Conservation (phyloP, 1,284 basidiomycete genomes). For the Cutaneotrichosporon cyanovorans region DNA sequence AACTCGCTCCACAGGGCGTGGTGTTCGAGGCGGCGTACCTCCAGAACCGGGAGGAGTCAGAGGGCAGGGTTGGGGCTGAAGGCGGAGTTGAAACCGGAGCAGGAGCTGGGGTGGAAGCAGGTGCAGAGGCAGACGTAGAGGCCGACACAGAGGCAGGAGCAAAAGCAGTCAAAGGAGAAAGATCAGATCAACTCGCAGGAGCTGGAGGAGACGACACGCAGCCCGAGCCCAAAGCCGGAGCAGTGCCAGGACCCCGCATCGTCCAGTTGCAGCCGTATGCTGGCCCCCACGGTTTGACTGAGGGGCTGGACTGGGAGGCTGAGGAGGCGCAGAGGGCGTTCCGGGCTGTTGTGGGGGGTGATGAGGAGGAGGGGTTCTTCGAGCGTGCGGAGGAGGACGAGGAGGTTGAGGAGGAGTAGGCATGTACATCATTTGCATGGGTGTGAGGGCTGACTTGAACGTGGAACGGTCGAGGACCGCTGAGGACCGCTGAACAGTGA, state of each 20-base stretch:
- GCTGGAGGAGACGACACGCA: no score
- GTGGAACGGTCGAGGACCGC: no score
- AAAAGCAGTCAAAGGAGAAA: no score
- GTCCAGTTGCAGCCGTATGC: slow-evolving; percentile 28
- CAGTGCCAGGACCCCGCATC: neutral
- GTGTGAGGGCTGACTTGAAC: no score
- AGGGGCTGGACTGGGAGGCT: slow-evolving; percentile 41
- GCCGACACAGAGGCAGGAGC: neutral
- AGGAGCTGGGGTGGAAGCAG: neutral
- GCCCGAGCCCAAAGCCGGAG: neutral
- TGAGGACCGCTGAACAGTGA: no score
- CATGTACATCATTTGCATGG: neutral
- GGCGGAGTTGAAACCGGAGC: no score
- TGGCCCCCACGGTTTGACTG: slow-evolving; percentile 27
- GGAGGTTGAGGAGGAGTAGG: slow-evolving; percentile 44
- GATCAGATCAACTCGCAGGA: no score
- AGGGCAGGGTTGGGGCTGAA: neutral
- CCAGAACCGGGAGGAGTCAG: neutral
- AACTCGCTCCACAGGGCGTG: slow-evolving; percentile 10
- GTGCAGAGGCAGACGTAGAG: neutral
- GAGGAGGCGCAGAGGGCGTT: slow-evolving; percentile 33
- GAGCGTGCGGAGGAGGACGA: slow-evolving; percentile 49
- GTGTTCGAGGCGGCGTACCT: slow-evolving; percentile 4
- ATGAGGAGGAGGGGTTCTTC: slow-evolving; percentile 41
- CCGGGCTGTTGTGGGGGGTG: slow-evolving; percentile 21